Percentiles rank a stretch among this genome's conserved stretches.
phyloP scores from a whole-genome alignment of 805 yeast genomes.

The Dipodascus albidus region DNA sequence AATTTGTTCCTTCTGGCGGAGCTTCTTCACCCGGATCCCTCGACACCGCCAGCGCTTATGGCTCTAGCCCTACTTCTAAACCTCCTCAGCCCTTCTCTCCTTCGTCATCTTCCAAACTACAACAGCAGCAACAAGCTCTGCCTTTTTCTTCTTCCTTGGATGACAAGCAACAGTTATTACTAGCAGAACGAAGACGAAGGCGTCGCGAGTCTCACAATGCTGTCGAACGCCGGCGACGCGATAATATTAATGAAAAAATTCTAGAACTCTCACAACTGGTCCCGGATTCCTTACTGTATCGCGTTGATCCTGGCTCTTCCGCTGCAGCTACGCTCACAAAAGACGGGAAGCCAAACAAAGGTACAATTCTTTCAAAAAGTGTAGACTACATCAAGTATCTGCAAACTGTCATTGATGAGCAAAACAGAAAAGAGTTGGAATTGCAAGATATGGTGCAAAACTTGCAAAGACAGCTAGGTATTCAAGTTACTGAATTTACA shows the following conservation, averaged over 20 bases:
- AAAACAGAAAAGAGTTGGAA: conserved; percentile 71
- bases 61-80: neutral
- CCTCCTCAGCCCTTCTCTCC: conserved; percentile 4
- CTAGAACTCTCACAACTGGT: conserved; percentile 72
- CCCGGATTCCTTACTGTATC: conserved; percentile 37
- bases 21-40: conserved; percentile 10
- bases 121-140: conserved; percentile 11
- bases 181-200: conserved; percentile 63
- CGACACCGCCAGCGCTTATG: conserved; percentile 6
- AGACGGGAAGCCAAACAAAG: conserved; percentile 73
- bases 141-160: conserved; percentile 8
- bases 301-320: conserved; percentile 7
- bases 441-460: conserved; percentile 47
- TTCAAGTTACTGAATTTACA: conserved; percentile 34
- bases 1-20: conserved; percentile 7
- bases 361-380: conserved; percentile 61
- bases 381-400: conserved; percentile 70
- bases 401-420: conserved; percentile 52
- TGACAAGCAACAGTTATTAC: conserved; percentile 25
- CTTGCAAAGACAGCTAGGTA: conserved; percentile 35
- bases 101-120: conserved; percentile 9
- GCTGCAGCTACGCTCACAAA: conserved; percentile 15
- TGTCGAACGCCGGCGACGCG: conserved; percentile 86
- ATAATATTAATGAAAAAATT: conserved; percentile 78
- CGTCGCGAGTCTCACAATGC: conserved; percentile 89